Evolutionary conservation across 2,329 filamentous ascomycete species (phyloP), one percentile per base, ranked within the genome.

Genomic region (Penicillium paneum): DNA sequence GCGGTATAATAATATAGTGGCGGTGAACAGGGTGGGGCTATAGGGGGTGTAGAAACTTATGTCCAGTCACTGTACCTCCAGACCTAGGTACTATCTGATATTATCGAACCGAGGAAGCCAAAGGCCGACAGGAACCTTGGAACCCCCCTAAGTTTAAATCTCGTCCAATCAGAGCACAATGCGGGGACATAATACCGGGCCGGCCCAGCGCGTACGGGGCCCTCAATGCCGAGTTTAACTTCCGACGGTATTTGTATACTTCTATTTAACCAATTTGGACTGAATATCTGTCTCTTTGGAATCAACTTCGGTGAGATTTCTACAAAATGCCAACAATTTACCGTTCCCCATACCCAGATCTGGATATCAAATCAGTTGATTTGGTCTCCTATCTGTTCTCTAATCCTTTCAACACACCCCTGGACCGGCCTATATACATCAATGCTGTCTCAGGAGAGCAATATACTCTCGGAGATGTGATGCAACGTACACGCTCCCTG

Each of bases 361-460:
- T 64, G 24, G 39, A 61, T 26, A 54, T 63, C 36, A 29, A 59
- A 34, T 58, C 59, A 1, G 35, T 59, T 8, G 60, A 64, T 54
- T 43, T 64, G 34, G 39, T 62, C 12, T 57, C 60, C 3, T 64
- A 57, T 26, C 29, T 64, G 8, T 61, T 64, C 42, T 64, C 61
- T 0, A 64, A 64, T 17, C 61, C 61, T 15, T n/a, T 52, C 8
- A 58, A 62, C 31, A 56, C 49, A 3, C 60, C 61, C 5, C 32
- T 52, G 5, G 54, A 59, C 17, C 49, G 51, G 10, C 58, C 58
- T 5, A 8, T 57, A 1, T 64, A 55, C 28, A 52, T 63, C 15
- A 55, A 64, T 26, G 55, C 60, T 2, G 6, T 52, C 15, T 57
- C 61, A 1, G 55, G 47, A 13, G 57, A 60, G 24, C 53, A 56